Evolutionary conservation across 176 grass and related monocot genomes (phyloP), one percentile per base, ranked within the genome.

Genomic region (Chrysopogon serrulatus): DNA sequence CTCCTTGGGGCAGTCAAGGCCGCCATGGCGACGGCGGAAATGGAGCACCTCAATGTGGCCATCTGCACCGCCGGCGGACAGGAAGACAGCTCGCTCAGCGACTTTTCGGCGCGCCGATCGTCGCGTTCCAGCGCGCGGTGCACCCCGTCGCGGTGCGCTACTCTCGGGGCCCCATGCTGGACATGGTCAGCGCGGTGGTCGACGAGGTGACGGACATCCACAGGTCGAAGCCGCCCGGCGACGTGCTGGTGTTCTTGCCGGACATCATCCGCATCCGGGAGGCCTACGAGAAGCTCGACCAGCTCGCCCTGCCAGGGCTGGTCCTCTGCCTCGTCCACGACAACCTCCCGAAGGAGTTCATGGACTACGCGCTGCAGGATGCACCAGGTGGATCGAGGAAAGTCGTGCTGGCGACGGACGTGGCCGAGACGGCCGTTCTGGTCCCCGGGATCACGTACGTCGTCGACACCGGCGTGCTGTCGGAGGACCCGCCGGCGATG

Each of bases 171-270:
- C 75, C 66, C 23, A 5, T 79, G 76, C 37, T 79, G 16, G 84
- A 86, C 31, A 39, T 73, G 76, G 54, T 51, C 13, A 3, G 19
- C 48, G 73, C 62, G 26, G 73, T 26, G 62, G 47, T 32, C 34
- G 62, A 77, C 2, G 62, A 84, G 82, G 83, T 69, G 35, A 15
- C 2, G 74, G 24, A 30, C 26, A 85, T 85, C 27, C 83, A 86
- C 68, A 0, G 6, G 56, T 54, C 76, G 7, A 60, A 51, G 40
- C 56, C 56, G 42, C 56, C 68, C n/a, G 54, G 54, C 76, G 67
- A 86, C 68, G 84, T 86, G 67, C 76, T 86, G 6, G 84, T 24
- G 56, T 86, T 86, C 84, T 40, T 86, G 54, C 84, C 76, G 2
- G 41, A 73, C 4, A 6, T 71, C 21, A 15, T 27, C 75, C 28